A percentile compares a stretch with the other conserved stretches of the same genome.
Conservation (phyloP, 2,329 filamentous ascomycete genomes). For the Sporothrix mexicana region DNA sequence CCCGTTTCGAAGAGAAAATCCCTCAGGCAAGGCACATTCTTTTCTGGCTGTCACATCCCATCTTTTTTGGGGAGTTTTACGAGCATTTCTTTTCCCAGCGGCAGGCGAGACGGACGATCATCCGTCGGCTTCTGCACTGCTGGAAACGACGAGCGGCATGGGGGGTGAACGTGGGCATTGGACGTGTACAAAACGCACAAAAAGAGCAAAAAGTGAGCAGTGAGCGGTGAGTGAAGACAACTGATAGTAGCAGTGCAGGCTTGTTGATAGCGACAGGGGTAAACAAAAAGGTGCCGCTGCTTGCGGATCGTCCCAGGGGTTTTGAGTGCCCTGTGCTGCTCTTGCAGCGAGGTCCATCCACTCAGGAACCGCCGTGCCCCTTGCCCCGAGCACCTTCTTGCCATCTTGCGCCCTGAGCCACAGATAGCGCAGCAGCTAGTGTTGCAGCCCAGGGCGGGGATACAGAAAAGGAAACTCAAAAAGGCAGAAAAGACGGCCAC, state of each 20-base stretch:
- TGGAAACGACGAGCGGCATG: neutral
- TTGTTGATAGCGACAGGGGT: neutral
- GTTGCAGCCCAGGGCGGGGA: conserved; percentile 25
- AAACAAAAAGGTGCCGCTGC: conserved; percentile 12
- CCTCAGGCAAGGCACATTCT: neutral
- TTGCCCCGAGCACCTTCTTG: conserved; percentile 16
- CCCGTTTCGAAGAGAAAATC: conserved; percentile 22
- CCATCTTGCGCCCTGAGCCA: neutral
- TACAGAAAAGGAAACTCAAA: conserved; percentile 21
- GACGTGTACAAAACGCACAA: neutral
- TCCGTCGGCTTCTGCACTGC: conserved; percentile 14
- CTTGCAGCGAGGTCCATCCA: neutral
- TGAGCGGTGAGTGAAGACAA: neutral
- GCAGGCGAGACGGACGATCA: conserved; percentile 21
- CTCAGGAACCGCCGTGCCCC: neutral
- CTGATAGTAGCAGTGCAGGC: neutral
- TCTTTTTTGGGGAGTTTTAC: neutral
- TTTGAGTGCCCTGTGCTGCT: no score
- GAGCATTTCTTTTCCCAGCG: neutral
- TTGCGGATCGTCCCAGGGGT: conserved; percentile 28
- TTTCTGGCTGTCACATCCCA: neutral
- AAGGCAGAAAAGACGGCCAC: neutral
- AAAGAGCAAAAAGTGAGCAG: neutral
- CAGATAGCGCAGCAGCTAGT: conserved; percentile 28
- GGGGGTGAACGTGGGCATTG: neutral